Evolutionary conservation across 129 eudicot species (phyloP), one percentile per base, ranked within the genome.

Genomic region (Flaveria brownii): DNA sequence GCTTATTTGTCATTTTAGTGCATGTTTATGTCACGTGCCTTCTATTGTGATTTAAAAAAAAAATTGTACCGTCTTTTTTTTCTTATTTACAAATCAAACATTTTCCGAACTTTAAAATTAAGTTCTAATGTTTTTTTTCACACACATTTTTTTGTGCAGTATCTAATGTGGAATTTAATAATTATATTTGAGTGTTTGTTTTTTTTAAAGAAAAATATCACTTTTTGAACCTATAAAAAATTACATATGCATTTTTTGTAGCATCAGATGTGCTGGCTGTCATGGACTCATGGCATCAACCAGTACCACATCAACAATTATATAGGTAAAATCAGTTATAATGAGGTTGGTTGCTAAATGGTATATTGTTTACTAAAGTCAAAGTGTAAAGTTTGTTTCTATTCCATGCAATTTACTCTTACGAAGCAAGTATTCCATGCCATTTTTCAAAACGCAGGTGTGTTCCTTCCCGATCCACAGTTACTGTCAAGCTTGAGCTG

Each of bases 401-500:
- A 36, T 66, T 41, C 7, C 26, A 0, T 66, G 26, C 69, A 30
- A 14, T 36, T 41, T 66, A 66, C 15, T 8, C 50, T 39, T 66
- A 10, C 0, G 41, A 43, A 1, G 30, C 43, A 9, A 43, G 68
- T 77, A 22, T 23, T 8, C 43, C 42, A 47, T 12, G 30, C 30
- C 23, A 33, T 47, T 66, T 73, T 0, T 73, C 52, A 73, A 68
- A 60, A 68, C 17, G 52, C 81, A 93, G 98, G 81, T 85, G 89
- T 63, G 92, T 93, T 74, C 98, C 96, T 60, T 74, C 96, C 17
- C 90, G 84, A 43, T 93, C 96, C 72, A 90, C 83, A 2, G 86
- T 89, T 18, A 90, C 87, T 9, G 82, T 88, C 69, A 88, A 90
- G 87, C 98, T 93, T 70, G 95, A 93, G 88, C 83, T 93, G 33